Conservation (phyloP, 2,329 filamentous ascomycete genomes). For the Colletotrichum echinochloae region DNA sequence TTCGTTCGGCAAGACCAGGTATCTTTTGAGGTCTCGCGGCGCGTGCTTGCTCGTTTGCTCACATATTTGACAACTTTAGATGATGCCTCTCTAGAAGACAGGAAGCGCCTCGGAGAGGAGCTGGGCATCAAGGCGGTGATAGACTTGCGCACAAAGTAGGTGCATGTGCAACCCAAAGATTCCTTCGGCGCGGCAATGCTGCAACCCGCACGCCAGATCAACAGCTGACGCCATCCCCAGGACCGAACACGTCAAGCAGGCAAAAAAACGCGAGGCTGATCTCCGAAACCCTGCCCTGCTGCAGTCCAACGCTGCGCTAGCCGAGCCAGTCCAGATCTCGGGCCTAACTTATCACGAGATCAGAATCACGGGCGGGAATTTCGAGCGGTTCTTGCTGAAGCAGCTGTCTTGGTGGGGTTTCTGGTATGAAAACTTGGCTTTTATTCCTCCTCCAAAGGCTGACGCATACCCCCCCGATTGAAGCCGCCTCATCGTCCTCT, state of each 20-base stretch:
- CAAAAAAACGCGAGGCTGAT: conserved; percentile 68
- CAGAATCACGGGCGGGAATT: conserved; percentile 78
- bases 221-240: conserved; percentile 52
- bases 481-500: conserved; percentile 72
- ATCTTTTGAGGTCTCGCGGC: conserved; percentile 34
- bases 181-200: conserved; percentile 1
- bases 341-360: conserved; percentile 74
- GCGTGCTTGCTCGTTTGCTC: not conserved
- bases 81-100: conserved; percentile 76
- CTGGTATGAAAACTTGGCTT: conserved; percentile 57
- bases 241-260: conserved; percentile 79
- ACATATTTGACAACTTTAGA: conserved; percentile 59
- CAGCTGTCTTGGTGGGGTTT: conserved; percentile 76
- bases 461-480: not conserved
- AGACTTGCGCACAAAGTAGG: conserved; percentile 81
- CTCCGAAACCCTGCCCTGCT: conserved; percentile 57
- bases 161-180: conserved; percentile 5
- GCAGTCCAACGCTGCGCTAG: conserved; percentile 62
- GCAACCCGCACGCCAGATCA: conserved; percentile 21
- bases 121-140: conserved; percentile 78
- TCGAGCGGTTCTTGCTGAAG: conserved; percentile 75
- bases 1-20: conserved; percentile 75
- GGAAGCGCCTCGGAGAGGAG: conserved; percentile 66
- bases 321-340: conserved; percentile 71
- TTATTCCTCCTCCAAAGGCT: conserved; percentile 17